phyloP scores from a whole-genome alignment of 768 basidiomycete species.

The Kwoniella europaea region DNA sequence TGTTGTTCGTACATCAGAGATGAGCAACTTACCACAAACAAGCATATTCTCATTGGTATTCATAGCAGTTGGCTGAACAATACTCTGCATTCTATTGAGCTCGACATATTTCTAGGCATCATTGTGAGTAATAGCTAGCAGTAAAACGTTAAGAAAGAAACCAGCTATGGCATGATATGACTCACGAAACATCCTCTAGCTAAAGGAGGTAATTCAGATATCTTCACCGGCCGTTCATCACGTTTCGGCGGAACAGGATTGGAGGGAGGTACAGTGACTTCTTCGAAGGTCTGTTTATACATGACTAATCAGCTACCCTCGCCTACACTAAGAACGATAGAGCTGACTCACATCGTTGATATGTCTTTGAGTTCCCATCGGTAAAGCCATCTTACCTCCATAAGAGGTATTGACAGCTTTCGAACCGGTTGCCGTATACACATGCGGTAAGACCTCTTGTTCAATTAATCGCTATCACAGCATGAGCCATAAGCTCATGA shows the following conservation, averaged over 20 bases:
- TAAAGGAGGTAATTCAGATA: conserved; percentile 76
- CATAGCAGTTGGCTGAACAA: conserved; percentile 91
- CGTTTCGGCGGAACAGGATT: conserved; percentile 72
- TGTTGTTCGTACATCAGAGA: not conserved
- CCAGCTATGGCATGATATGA: no score
- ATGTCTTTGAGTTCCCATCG: conserved; percentile 75
- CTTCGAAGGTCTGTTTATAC: conserved; percentile 74
- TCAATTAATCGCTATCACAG: conserved; percentile 38
- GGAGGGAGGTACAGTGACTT: conserved; percentile 86
- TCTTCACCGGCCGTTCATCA: conserved; percentile 72
- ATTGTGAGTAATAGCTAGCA: no score
- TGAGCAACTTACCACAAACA: conserved; percentile 69
- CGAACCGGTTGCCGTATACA: conserved; percentile 72
- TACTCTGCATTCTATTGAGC: conserved; percentile 92
- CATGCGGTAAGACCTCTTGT: conserved; percentile 72
- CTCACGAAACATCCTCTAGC: conserved; percentile 81
- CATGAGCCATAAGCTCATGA: not conserved
- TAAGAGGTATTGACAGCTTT: conserved; percentile 72
- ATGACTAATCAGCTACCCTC: not conserved
- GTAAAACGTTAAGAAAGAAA: no score
- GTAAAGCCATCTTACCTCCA: conserved; percentile 79
- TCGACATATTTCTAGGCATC: conserved; percentile 85
- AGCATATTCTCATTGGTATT: conserved; percentile 95
- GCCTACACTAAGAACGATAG: not conserved
- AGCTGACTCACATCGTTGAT: conserved; percentile 67